Evolutionary conservation across 1,284 basidiomycete species (phyloP).

Genomic region (Exobasidium rhododendri): DNA sequence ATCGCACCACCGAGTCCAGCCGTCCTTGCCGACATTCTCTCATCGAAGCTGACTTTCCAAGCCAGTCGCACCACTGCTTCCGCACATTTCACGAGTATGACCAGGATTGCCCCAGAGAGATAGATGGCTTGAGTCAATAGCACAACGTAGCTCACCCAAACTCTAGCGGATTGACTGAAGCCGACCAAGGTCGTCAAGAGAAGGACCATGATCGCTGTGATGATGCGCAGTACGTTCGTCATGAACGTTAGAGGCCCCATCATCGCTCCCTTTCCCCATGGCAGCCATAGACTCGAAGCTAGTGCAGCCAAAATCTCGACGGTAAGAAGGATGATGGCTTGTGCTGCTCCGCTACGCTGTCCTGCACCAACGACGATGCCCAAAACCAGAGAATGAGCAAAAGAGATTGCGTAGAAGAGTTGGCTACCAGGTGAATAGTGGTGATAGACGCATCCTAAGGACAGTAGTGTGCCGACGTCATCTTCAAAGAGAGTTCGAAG

Average conservation of each 20-base stretch:
- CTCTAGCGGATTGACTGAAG: slow-evolving; percentile 49
- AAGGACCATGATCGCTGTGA: slow-evolving; percentile 81
- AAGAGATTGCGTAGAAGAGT: slow-evolving; percentile 76
- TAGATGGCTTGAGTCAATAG: slow-evolving; percentile 80
- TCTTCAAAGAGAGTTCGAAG: slow-evolving; percentile 91
- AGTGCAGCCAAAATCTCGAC: slow-evolving; percentile 56
- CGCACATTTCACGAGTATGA: slow-evolving; percentile 77
- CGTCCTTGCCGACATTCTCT: slow-evolving; percentile 47
- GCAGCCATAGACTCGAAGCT: slow-evolving; percentile 65
- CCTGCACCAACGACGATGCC: slow-evolving; percentile 81
- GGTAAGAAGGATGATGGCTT: slow-evolving; percentile 72
- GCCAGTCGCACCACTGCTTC: slow-evolving; percentile 78
- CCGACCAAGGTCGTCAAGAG: slow-evolving; percentile 78
- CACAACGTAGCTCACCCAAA: slow-evolving; percentile 91
- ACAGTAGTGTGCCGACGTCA: slow-evolving; percentile 77
- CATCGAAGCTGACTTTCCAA: slow-evolving; percentile 77
- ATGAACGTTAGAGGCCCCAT: slow-evolving; percentile 92
- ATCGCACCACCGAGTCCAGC: slow-evolving; percentile 42
- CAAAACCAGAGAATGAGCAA: slow-evolving; percentile 75
- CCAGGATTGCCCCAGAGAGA: slow-evolving; percentile 73
- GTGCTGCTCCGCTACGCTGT: slow-evolving; percentile 81
- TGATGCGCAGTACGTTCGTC: slow-evolving; percentile 82
- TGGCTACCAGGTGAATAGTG: slow-evolving; percentile 88
- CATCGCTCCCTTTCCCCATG: slow-evolving; percentile 91
- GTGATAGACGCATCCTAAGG: slow-evolving; percentile 90